Evolutionary conservation across 176 grass and related monocot species (phyloP), one percentile per base, ranked within the genome.

Genomic region (Hyparrhenia diplandra): DNA sequence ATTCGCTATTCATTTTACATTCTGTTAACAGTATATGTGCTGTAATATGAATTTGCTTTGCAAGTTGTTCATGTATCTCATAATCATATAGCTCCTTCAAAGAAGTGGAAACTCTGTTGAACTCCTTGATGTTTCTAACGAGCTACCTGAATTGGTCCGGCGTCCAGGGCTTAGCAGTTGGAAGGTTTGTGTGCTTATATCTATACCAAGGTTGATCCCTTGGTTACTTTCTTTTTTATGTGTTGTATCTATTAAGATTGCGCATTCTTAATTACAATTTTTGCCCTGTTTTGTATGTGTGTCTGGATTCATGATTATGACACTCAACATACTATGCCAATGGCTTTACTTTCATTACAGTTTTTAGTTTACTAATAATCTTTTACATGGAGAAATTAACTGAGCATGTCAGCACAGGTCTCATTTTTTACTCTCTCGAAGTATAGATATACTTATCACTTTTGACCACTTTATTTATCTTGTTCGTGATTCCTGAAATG

Each of bases 91-190:
- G 95, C 87, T 98, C 87, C 95, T 98, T 84, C 82, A 69, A n/a
- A 95, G 95, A 83, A 86, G 84, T 86, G 84, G 89, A 47, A 84
- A 71, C 78, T 98, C 90, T 55, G 76, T 98, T 84, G 88, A 95
- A 81, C 81, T 98, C 52, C 84, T 98, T 79, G 90, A 98, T 88
- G 92, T 98, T 81, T 98, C 90, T 71, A 47, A 35, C 62, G 90
- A 98, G 79, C 68, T 95, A 68, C 71, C 76, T 75, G 95, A 88
- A 74, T 85, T 98, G 84, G 76, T 93, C 54, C 79, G 84, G 16
- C 88, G 95, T 17, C 92, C 90, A 64, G 95, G 95, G 73, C 84
- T 91, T 69, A 82, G 30, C 49, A 91, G 88, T 74, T 98, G 95
- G 92, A 98, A 98, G 95, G 92, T 98, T 27, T 82, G 81, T 68